phyloP scores from a whole-genome alignment of 768 basidiomycete genomes.

The Gloeopeniophorella convolvens region DNA sequence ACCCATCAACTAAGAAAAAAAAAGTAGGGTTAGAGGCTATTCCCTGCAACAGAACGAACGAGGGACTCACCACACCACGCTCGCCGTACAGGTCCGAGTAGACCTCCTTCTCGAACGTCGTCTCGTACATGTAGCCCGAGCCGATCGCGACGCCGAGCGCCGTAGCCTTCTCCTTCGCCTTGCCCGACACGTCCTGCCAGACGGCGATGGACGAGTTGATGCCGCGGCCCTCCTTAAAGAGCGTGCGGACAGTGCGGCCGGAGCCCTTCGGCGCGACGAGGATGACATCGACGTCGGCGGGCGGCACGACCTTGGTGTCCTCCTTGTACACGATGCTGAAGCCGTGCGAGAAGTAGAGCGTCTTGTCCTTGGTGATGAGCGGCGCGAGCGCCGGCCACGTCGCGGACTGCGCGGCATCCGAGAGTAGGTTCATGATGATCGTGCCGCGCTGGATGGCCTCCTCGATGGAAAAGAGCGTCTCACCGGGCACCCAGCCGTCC shows the following conservation, averaged over 20 bases:
- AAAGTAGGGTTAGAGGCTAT: constrained; percentile 1
- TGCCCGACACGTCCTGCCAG: constrained; percentile 96
- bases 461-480: constrained; percentile 97
- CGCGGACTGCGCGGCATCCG: constrained; percentile 97
- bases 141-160: constrained; percentile 93
- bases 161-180: constrained; percentile 95
- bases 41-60: constrained; percentile 6
- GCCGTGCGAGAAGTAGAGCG: constrained; percentile 99
- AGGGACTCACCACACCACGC: constrained; percentile 87
- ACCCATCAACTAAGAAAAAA: constrained; percentile 73
- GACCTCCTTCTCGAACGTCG: constrained; percentile 99
- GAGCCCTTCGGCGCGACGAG: constrained; percentile 99
- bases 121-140: constrained; percentile 98
- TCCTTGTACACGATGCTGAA: constrained; percentile 99
- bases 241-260: constrained; percentile 96
- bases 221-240: constrained; percentile 99
- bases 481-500: constrained; percentile 97
- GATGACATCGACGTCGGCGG: constrained; percentile 94
- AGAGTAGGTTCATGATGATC: constrained; percentile 99
- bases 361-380: constrained; percentile 99
- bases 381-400: constrained; percentile 89
- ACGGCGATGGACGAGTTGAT: constrained; percentile 95
- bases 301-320: constrained; percentile 90
- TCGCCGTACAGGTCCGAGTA: constrained; percentile 99
- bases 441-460: constrained; percentile 94